Base-by-base conservation (phyloP, 805 yeast species). In the Scheffersomyces amazonensis region DNA sequence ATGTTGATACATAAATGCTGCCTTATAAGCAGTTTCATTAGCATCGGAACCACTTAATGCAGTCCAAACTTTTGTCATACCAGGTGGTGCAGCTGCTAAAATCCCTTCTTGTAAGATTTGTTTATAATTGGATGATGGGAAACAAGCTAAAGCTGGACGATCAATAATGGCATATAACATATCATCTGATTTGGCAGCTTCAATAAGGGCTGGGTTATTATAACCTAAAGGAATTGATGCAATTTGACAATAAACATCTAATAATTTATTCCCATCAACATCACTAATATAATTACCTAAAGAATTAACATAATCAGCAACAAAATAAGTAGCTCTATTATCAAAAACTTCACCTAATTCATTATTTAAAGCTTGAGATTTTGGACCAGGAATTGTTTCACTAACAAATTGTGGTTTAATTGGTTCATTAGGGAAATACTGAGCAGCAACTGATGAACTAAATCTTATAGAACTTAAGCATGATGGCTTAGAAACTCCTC, bases 31-130 rank as follows among this genome's bases (percentile, higher is more conserved):
- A 42, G 80, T 70, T 55, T 81, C 87, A 48, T 81, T 81, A 37
- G 87, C 87, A 57, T 76, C 80, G 2, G 87, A 79, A 34, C 87
- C 87, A 13, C 81, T 71, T 35, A 78, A 68, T 7, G 83, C 82
- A 13, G 85, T 78, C 81, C 85, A 79, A 16, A 81, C 77, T 44
- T 72, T 66, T 39, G 62, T 58, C 56, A 75, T 72, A 10, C 85
- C 85, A 38, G 74, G 70, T 38, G 87, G 87, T 25, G 87, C 86
- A 36, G 79, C 82, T 18, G 78, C 73, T 46, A 81, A 63, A 31
- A 80, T 63, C 11, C 76, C 74, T 15, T 75, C 73, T 32, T 64
- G 56, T 47, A 80, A 58, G 17, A 78, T 71, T 10, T 63, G 54
- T 32, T 68, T 62, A 51, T 78, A 74, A 49, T 79, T 79, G n/a